phyloP scores from a whole-genome alignment of 495 filamentous ascomycete species.

The Aspergillus cristatus region DNA sequence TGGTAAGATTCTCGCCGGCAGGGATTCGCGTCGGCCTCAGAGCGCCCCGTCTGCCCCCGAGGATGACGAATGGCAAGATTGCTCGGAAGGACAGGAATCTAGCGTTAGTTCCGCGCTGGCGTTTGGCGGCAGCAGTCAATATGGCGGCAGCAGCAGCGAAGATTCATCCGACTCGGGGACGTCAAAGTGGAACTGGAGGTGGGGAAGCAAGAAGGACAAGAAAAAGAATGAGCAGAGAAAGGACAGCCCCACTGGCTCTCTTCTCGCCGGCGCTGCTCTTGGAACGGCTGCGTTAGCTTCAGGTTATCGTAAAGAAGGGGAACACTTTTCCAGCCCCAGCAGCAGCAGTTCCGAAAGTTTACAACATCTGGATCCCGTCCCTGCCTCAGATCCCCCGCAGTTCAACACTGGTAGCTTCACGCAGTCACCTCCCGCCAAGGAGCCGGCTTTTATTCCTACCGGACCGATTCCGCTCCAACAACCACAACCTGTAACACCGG shows the following conservation, averaged over 20 bases:
- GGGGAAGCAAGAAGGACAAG: slow-evolving; percentile 41
- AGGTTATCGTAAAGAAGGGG: slow-evolving; percentile 16
- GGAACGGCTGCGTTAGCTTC: slow-evolving; percentile 28
- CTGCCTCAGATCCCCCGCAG: slow-evolving; percentile 50
- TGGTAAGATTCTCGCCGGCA: slow-evolving; percentile 33
- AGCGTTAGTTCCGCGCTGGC: slow-evolving; percentile 48
- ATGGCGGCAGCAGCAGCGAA: slow-evolving; percentile 20
- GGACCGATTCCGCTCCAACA: slow-evolving; percentile 47
- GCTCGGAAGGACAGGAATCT: slow-evolving; percentile 38
- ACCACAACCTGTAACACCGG: slow-evolving; percentile 47
- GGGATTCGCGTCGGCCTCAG: slow-evolving; percentile 24
- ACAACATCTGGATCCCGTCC: slow-evolving; percentile 46
- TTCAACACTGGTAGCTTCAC: slow-evolving; percentile 50
- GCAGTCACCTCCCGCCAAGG: slow-evolving; percentile 26
- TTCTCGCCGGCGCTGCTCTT: slow-evolving; percentile 20
- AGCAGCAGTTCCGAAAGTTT: slow-evolving; percentile 23
- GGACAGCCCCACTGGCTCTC: slow-evolving; percentile 14
- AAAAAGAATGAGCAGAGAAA: slow-evolving; percentile 29
- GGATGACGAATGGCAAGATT: slow-evolving; percentile 56
- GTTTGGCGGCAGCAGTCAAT: slow-evolving; percentile 37
- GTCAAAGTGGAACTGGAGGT: slow-evolving; percentile 50
- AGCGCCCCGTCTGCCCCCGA: slow-evolving; percentile 25
- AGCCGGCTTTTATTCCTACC: slow-evolving; percentile 40
- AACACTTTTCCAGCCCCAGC: slow-evolving; percentile 16
- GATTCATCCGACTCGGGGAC: slow-evolving; percentile 49